Percentiles rank a stretch among this genome's conserved stretches.
These are phyloP conservation scores for Leucogyrophana mollusca DNA, from an alignment of 768 basidiomycete species.

Conservation along the genomic window DNA sequence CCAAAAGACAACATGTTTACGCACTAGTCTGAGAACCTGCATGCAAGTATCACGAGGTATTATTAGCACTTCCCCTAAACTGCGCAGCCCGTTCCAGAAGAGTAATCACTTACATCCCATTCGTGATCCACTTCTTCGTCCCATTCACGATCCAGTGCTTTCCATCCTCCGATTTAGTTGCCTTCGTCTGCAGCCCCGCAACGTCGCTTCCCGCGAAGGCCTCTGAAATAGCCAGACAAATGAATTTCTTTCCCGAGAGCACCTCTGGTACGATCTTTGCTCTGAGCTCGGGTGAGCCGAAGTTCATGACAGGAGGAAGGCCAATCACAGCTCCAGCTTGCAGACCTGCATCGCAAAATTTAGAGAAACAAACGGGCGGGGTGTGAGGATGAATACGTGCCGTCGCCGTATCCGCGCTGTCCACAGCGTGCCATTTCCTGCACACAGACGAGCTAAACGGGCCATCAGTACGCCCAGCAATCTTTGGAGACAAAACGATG, in stretches of 20 bases:
- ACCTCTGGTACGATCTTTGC: constrained; percentile 63
- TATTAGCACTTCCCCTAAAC: too few relatives aligned
- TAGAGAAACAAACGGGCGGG: background rate
- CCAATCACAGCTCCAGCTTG: constrained; percentile 80
- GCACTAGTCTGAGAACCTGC: constrained; percentile 35
- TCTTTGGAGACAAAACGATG: background rate
- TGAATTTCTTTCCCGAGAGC: constrained; percentile 75
- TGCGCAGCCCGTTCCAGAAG: too few relatives aligned
- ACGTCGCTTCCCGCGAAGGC: constrained; percentile 89
- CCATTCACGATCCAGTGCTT: constrained; percentile 84
- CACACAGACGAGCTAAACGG: constrained; percentile 62
- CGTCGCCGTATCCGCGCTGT: constrained; percentile 80
- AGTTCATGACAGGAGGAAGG: constrained; percentile 83
- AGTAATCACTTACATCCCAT: constrained; percentile 56
- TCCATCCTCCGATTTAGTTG: constrained; percentile 77
- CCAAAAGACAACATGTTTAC: constrained; percentile 33
- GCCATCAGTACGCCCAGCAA: background rate
- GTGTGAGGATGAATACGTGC: constrained; percentile 30
- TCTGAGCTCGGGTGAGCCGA: constrained; percentile 62
- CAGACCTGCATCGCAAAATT: constrained; percentile 42
- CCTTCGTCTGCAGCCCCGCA: constrained; percentile 72
- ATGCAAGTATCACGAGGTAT: background rate
- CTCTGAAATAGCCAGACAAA: constrained; percentile 86
- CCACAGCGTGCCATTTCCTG: constrained; percentile 74
- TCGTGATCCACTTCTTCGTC: constrained; percentile 88